Percentiles rank a stretch among this genome's conserved stretches.
Conservation (phyloP, 768 basidiomycete genomes). For the Mycena chlorophos region DNA sequence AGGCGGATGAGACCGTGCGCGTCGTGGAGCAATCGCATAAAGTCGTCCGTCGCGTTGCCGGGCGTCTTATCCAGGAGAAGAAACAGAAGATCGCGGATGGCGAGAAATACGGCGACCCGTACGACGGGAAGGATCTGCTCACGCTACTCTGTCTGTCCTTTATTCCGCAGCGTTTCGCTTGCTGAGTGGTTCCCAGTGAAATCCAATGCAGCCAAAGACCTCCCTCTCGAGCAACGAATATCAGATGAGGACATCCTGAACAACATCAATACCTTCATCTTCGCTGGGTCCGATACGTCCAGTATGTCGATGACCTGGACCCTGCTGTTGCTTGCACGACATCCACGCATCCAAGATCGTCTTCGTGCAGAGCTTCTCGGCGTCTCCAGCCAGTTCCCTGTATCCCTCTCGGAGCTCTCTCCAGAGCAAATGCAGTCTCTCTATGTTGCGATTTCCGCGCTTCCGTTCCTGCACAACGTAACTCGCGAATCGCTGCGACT, state of each 20-base stretch:
- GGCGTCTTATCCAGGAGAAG: slow-evolving; percentile 75
- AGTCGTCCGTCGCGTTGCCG: slow-evolving; percentile 70
- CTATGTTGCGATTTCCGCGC: slow-evolving; percentile 52
- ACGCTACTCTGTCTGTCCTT: slow-evolving; percentile 64
- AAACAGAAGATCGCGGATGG: slow-evolving; percentile 69
- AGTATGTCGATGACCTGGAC: slow-evolving; percentile 85
- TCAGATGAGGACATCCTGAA: slow-evolving; percentile 86
- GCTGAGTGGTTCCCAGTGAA: slow-evolving; percentile 54
- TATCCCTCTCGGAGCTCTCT: slow-evolving; percentile 46
- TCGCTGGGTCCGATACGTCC: slow-evolving; percentile 87
- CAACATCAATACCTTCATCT: slow-evolving; percentile 87
- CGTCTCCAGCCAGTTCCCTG: slow-evolving; percentile 39
- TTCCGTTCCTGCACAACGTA: slow-evolving; percentile 77
- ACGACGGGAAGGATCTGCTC: slow-evolving; percentile 72
- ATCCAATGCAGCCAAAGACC: slow-evolving; percentile 74
- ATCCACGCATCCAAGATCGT: slow-evolving; percentile 65
- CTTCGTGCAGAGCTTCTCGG: slow-evolving; percentile 68
- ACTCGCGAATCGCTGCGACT: slow-evolving; percentile 75
- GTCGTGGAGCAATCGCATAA: slow-evolving; percentile 58
- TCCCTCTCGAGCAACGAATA: slow-evolving; percentile 68
- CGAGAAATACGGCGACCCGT: slow-evolving; percentile 49
- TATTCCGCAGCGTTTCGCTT: neutral
- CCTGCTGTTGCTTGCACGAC: slow-evolving; percentile 67
- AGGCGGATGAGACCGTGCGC: slow-evolving; percentile 56
- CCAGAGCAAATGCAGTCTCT: slow-evolving; percentile 68